Percentiles rank a stretch among this genome's conserved stretches.
Evolutionary conservation across 768 basidiomycete genomes (phyloP).

Genomic region (Heimioporus sp.): DNA sequence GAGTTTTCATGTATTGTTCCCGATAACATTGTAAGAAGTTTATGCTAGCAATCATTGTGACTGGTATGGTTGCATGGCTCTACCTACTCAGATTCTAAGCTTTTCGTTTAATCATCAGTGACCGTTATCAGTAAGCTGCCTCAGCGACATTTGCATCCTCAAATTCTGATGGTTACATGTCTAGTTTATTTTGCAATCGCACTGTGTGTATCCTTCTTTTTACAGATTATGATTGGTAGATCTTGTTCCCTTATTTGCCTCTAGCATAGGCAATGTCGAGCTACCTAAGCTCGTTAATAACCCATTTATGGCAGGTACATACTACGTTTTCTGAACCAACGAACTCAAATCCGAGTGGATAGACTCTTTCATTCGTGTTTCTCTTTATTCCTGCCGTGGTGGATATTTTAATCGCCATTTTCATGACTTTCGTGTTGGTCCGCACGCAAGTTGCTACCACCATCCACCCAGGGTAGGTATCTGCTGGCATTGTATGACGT

Average conservation of each 20-base stretch:
- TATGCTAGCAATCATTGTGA: too few species aligned
- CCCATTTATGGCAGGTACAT: background rate
- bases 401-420: background rate
- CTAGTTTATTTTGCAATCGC: background rate
- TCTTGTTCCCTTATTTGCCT: background rate
- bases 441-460: background rate
- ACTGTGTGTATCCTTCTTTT: background rate
- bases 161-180: background rate
- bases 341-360: background rate
- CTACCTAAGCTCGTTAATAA: background rate
- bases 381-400: background rate
- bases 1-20: background rate
- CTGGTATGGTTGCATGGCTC: too few species aligned
- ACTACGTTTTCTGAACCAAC: background rate
- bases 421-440: background rate
- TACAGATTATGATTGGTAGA: background rate
- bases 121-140: background rate
- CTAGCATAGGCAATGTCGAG: background rate
- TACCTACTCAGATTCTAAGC: background rate
- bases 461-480: too few species aligned
- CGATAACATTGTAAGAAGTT: background rate
- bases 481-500: too few species aligned
- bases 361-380: background rate
- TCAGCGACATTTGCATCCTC: background rate
- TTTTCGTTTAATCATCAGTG: background rate